These are phyloP conservation scores for Monosporozyma unispora DNA, from an alignment of 805 yeast genomes.

Conservation along the genomic window DNA sequence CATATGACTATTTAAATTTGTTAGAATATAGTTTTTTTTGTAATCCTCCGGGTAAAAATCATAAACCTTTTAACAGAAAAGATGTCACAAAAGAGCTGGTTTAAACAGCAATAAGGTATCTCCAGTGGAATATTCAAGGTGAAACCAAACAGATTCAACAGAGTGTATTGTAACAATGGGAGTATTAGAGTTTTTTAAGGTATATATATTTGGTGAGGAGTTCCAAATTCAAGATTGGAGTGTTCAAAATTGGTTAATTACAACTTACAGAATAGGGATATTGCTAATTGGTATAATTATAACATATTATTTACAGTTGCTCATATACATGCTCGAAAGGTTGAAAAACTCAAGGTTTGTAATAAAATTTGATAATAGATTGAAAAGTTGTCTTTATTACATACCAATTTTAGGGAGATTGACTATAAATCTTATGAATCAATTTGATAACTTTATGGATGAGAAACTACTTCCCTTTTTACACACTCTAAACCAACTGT, in stretches of 20 bases:
- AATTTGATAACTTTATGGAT: not conserved
- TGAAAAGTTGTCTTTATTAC: not conserved
- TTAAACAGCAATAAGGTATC: too few relatives aligned
- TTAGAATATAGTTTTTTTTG: not conserved
- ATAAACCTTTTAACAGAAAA: not conserved
- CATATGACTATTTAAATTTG: not conserved
- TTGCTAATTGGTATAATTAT: not conserved
- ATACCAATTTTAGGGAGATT: not conserved
- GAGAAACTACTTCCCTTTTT: not conserved
- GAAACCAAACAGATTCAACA: not conserved
- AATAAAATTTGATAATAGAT: not conserved
- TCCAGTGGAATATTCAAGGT: too few relatives aligned
- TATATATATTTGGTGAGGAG: slow-evolving; percentile 19
- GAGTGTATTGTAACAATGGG: slow-evolving; percentile 5
- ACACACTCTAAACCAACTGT: slow-evolving; percentile 10
- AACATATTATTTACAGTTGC: not conserved
- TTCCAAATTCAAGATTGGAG: slow-evolving; percentile 13
- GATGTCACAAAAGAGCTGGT: not conserved
- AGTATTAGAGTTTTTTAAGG: slow-evolving; percentile 9
- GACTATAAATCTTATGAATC: not conserved
- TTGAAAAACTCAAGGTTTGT: not conserved
- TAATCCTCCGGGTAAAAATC: not conserved
- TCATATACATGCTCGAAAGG: not conserved
- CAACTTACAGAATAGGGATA: not conserved
- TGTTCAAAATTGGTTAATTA: slow-evolving; percentile 3